Percentiles rank a stretch among this genome's conserved stretches.
phyloP scores from a whole-genome alignment of 1,139 yeast species.

The Magnusiomyces clavatus region DNA sequence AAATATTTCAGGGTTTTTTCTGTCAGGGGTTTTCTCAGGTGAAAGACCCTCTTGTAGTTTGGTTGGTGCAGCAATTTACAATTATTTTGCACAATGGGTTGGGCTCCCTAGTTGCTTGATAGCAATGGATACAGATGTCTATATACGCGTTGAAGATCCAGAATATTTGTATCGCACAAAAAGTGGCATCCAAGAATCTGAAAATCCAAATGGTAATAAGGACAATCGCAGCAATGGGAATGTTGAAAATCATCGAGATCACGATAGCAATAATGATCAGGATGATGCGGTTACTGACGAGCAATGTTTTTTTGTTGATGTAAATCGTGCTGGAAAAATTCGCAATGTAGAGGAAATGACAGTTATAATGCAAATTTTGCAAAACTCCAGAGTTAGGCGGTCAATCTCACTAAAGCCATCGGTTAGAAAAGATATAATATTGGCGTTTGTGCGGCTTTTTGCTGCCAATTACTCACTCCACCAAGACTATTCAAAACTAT shows the following conservation, averaged over 20 bases:
- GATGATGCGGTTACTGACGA: neutral
- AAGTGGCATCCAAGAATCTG: no score
- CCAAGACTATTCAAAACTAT: neutral
- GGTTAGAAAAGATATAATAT: neutral
- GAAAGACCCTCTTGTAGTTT: conserved; percentile 3
- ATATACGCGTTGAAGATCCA: conserved; percentile 10
- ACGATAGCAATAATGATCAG: no score
- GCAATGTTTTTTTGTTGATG: conserved; percentile 9
- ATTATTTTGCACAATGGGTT: conserved; percentile 13
- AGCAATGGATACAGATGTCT: conserved; percentile 7
- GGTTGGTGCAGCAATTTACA: conserved; percentile 7
- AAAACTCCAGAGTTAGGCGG: neutral
- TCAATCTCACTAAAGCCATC: conserved; percentile 5
- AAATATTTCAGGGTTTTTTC: neutral
- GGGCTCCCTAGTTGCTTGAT: conserved; percentile 9
- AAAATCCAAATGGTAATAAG: no score
- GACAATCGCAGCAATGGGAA: no score
- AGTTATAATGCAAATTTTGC: conserved; percentile 5
- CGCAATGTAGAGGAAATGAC: conserved; percentile 10
- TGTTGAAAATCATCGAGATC: no score
- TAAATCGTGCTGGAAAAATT: conserved; percentile 10
- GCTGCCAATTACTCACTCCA: conserved; percentile 1
- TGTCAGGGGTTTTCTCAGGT: conserved; percentile 3
- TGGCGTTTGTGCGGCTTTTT: conserved; percentile 1
- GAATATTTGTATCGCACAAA: neutral